A percentile compares a stretch with the other conserved stretches of the same genome.
Evolutionary conservation across 257 asterid species (phyloP).

Genomic region (Fraxinus pennsylvanica): DNA sequence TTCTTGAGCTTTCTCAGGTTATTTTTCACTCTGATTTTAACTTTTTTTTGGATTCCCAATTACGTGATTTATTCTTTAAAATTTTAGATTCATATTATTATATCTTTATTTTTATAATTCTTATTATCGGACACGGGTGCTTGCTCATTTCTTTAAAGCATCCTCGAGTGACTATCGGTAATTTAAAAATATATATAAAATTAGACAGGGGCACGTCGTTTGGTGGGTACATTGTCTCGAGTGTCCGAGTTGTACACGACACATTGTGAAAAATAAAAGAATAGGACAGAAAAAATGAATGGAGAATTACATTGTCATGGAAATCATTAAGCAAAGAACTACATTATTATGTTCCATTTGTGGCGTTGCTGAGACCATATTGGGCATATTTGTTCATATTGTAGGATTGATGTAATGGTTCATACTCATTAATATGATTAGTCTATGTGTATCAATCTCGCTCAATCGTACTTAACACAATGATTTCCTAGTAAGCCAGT

Average conservation of each 20-base stretch:
- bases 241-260: no score
- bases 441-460: neutral
- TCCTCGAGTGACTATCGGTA: no score
- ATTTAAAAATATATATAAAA: no score
- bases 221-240: no score
- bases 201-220: no score
- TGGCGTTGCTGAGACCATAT: neutral
- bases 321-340: neutral
- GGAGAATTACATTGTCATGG: neutral
- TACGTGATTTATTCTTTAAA: no score
- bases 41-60: neutral
- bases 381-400: neutral
- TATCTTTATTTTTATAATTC: no score
- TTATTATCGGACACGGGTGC: no score
- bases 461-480: neutral
- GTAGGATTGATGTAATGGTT: neutral
- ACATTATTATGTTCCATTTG: neutral
- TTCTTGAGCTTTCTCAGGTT: conserved; percentile 96
- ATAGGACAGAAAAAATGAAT: no score
- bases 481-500: neutral
- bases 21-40: neutral
- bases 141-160: no score
- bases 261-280: no score
- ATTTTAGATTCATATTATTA: no score
- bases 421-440: neutral